Evolutionary conservation across 345 rosid genomes (phyloP).

Genomic region (Carallia pectinifolia): DNA sequence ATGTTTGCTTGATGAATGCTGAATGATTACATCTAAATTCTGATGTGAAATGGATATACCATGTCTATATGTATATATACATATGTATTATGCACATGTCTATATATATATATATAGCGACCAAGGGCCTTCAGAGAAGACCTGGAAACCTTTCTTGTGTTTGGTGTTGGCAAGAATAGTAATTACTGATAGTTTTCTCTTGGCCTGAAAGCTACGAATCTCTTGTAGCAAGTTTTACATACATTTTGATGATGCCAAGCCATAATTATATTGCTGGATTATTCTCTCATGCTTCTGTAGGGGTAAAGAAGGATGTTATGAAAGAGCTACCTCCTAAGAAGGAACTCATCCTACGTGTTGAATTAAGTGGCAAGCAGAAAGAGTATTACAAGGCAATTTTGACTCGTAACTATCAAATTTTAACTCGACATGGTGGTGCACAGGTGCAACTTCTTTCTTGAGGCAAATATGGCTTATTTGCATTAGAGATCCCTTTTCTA

Average conservation of each 20-base stretch:
- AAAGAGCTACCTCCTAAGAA: slow-evolving; percentile 97
- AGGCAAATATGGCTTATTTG: slow-evolving; percentile 16
- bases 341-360: slow-evolving; percentile 97
- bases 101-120: too few relatives aligned
- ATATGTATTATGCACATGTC: neutral
- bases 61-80: neutral
- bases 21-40: neutral
- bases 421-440: slow-evolving; percentile 91
- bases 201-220: neutral
- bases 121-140: neutral
- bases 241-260: neutral
- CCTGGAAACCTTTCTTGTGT: neutral
- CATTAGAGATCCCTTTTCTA: neutral
- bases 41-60: neutral
- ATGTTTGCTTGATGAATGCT: neutral
- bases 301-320: slow-evolving; percentile 99
- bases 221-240: too few relatives aligned
- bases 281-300: slow-evolving; percentile 47
- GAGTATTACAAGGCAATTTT: slow-evolving; percentile 97
- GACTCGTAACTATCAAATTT: slow-evolving; percentile 89
- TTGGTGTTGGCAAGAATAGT: too few relatives aligned
- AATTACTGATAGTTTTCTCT: neutral
- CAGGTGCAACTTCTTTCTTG: slow-evolving; percentile 50
- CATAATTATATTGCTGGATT: neutral
- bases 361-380: slow-evolving; percentile 86